Percentiles rank a stretch among this genome's conserved stretches.
These are phyloP conservation scores for Hymenoscyphus albidus DNA, from an alignment of 2,329 filamentous ascomycete species.

Conservation along the genomic window DNA sequence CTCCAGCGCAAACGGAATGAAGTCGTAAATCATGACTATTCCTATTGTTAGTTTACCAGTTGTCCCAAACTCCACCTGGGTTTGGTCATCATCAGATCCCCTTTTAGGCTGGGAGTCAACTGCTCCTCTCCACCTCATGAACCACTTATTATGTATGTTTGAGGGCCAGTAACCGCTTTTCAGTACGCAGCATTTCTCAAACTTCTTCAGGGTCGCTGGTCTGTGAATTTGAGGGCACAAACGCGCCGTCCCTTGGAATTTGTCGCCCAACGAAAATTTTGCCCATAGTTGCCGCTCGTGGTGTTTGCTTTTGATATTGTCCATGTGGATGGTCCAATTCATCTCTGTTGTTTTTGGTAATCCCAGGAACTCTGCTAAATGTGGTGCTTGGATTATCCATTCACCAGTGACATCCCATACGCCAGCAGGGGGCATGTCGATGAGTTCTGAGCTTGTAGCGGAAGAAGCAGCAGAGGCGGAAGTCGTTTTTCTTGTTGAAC, in stretches of 20 bases:
- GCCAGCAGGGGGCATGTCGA: neutral
- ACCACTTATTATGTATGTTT: neutral
- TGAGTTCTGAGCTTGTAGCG: neutral
- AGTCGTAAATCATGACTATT: neutral
- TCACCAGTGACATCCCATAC: constrained; percentile 2
- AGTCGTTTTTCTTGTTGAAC: neutral
- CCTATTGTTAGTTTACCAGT: neutral
- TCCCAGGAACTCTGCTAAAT: neutral
- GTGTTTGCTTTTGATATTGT: neutral
- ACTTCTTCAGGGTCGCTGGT: neutral
- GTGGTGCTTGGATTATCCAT: constrained; percentile 1
- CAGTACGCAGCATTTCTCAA: neutral
- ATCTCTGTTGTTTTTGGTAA: neutral
- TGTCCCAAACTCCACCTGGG: neutral
- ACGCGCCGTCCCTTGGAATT: neutral
- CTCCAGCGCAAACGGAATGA: neutral
- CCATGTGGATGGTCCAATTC: neutral
- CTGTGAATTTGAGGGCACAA: neutral
- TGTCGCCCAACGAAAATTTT: neutral
- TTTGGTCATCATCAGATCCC: neutral
- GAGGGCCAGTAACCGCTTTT: neutral
- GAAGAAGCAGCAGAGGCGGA: neutral
- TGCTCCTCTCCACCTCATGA: constrained; percentile 6
- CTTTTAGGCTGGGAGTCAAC: neutral
- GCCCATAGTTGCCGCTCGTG: neutral